phyloP scores from a whole-genome alignment of 192 early-diverging fungal genomes.

The Coemansia biformis region DNA sequence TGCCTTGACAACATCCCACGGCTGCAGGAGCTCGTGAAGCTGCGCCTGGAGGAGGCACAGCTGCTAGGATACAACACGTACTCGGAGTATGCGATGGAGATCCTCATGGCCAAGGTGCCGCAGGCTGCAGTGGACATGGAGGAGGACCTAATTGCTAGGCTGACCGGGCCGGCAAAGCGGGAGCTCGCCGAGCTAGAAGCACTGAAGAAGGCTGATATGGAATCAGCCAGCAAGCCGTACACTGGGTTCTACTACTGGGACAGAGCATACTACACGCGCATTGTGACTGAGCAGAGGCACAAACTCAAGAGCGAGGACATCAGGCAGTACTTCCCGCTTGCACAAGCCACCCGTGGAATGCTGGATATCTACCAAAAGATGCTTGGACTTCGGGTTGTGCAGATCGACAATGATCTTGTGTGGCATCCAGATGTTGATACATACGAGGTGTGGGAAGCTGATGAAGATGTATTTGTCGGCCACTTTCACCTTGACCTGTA shows the following conservation, averaged over 20 bases:
- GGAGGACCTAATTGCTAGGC: constrained; percentile 41
- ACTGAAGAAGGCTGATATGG: constrained; percentile 52
- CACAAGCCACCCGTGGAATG: constrained; percentile 52
- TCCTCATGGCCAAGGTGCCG: constrained; percentile 69
- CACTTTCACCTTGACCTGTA: constrained; percentile 66
- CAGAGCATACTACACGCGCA: constrained; percentile 57
- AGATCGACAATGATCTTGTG: constrained; percentile 47
- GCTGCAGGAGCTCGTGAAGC: constrained; percentile 46
- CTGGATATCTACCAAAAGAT: constrained; percentile 61
- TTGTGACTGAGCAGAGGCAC: constrained; percentile 56
- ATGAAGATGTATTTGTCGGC: constrained; percentile 53
- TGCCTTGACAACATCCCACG: constrained; percentile 53
- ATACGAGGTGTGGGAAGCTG: constrained; percentile 60
- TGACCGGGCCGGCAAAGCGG: constrained; percentile 44
- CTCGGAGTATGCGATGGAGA: constrained; percentile 59
- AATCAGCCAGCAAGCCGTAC: constrained; percentile 25
- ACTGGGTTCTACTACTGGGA: constrained; percentile 59
- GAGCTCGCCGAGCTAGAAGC: constrained; percentile 54
- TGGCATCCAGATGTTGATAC: constrained; percentile 71
- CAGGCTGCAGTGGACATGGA: constrained; percentile 57
- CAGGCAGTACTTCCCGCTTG: constrained; percentile 62
- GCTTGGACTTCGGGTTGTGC: constrained; percentile 55
- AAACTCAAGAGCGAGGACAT: constrained; percentile 61
- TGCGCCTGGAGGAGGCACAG: constrained; percentile 40
- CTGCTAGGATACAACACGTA: constrained; percentile 63